Evolutionary conservation across 1,284 basidiomycete species (phyloP), one percentile per base, ranked within the genome.

Genomic region (Somion occarium): DNA sequence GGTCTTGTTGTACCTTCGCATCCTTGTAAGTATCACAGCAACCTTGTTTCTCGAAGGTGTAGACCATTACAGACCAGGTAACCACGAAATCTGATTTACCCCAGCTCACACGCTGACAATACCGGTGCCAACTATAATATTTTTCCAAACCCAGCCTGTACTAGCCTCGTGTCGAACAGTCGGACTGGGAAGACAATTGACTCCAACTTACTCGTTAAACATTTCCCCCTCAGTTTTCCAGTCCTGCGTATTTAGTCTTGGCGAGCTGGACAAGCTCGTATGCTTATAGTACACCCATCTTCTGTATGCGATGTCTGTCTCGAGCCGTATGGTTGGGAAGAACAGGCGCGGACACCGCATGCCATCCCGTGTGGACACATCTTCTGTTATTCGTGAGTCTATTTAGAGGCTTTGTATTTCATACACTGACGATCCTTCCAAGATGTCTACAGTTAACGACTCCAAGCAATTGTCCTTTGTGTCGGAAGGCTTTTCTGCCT

Each of bases 241-340:
- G 7, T 34, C 30, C 30, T 7, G 15, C 30, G 30, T 34, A 7
- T 34, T 15, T 34, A 15, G 15, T 34, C 7, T 15, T 34, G 30
- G 15, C 7, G 30, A 15, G 30, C 30, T 34, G 30, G 30, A 15
- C 30, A 7, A 25, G 47, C 48, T 46, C 38, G 53, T 38, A 69
- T 69, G 67, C 76, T 87, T 59, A 72, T 83, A 55, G 70, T 85
- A 38, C 79, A 85, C 63, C 73, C 80, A 4, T 76, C 79, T 27
- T 84, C 83, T 61, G 73, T 73, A 56, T 87, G 85, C 69, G 84
- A 87, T 65, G 77, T 87, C 56, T 87, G 84, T 64, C 71, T 85
- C 48, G 81, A 84, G 51, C 68, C 71, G 23, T 85, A 83, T 62
- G 68, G 72, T 41, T 77, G 75, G 64, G 68, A 73, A 26, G 65